phyloP scores from a whole-genome alignment of 139 green algal genomes.

The Chlamydomonas sp. region DNA sequence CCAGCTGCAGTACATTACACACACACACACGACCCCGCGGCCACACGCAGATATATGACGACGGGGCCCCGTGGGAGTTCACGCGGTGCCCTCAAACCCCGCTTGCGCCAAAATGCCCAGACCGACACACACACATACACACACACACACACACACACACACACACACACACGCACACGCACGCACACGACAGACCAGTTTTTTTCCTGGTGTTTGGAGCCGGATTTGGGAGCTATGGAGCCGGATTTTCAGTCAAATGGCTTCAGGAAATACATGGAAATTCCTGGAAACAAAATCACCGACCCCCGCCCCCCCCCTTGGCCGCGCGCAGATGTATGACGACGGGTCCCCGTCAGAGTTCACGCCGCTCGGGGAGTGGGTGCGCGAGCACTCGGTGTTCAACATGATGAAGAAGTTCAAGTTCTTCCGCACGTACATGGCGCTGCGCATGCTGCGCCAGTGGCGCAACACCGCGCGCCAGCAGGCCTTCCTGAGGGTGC shows the following conservation, averaged over 20 bases:
- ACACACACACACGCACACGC: slow-evolving; percentile 3
- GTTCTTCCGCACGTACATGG: slow-evolving; percentile 46
- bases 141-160: neutral
- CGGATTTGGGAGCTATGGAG: too few relatives aligned
- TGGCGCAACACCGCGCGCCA: slow-evolving; percentile 33
- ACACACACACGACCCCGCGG: neutral
- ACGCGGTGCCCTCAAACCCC: too few relatives aligned
- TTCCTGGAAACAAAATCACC: too few relatives aligned
- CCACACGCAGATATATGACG: neutral
- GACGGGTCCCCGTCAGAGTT: slow-evolving; percentile 30
- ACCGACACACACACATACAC: neutral
- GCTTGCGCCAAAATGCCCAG: too few relatives aligned
- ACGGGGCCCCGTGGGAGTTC: too few relatives aligned
- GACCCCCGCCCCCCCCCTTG: neutral
- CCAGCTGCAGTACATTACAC: too few relatives aligned
- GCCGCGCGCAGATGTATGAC: slow-evolving; percentile 7
- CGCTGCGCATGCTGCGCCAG: slow-evolving; percentile 28
- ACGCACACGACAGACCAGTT: too few relatives aligned
- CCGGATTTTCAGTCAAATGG: too few relatives aligned
- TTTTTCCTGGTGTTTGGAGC: too few relatives aligned
- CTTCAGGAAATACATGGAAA: too few relatives aligned
- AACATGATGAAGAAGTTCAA: slow-evolving; percentile 54
- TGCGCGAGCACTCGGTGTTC: slow-evolving; percentile 44
- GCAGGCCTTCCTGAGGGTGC: slow-evolving; percentile 27
- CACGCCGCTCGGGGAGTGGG: slow-evolving; percentile 46